Percentiles rank a stretch among this genome's conserved stretches.
These are phyloP conservation scores for Rhodotorula taiwanensis DNA, from an alignment of 768 basidiomycete species.

Conservation along the genomic window DNA sequence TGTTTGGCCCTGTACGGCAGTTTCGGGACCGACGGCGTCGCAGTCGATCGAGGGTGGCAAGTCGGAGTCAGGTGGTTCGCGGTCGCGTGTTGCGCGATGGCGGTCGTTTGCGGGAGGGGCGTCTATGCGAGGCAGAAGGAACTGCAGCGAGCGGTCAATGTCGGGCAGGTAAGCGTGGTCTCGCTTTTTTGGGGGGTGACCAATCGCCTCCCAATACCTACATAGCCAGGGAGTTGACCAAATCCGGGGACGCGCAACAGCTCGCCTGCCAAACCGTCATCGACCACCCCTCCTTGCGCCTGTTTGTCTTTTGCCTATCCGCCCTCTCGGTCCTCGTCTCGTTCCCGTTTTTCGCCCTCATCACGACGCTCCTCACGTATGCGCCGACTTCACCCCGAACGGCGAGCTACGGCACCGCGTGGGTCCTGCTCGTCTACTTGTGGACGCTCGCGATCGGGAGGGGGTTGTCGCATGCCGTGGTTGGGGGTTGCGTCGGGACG, in stretches of 20 bases:
- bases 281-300: slow-evolving; percentile 65
- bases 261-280: slow-evolving; percentile 66
- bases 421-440: slow-evolving; percentile 55
- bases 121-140: slow-evolving; percentile 54
- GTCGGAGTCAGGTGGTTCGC: slow-evolving; percentile 70
- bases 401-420: slow-evolving; percentile 57
- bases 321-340: slow-evolving; percentile 60
- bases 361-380: slow-evolving; percentile 69
- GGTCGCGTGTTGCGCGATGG: slow-evolving; percentile 62
- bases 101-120: slow-evolving; percentile 60
- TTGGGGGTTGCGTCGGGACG: slow-evolving; percentile 75
- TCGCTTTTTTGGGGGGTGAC: no score
- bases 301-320: slow-evolving; percentile 66
- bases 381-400: slow-evolving; percentile 47
- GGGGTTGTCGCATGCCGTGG: slow-evolving; percentile 66
- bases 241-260: slow-evolving; percentile 13
- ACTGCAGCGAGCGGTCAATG: slow-evolving; percentile 50
- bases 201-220: neutral
- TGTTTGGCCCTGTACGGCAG: slow-evolving; percentile 18
- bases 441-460: slow-evolving; percentile 74
- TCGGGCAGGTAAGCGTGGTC: slow-evolving; percentile 44
- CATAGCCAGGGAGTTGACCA: no score
- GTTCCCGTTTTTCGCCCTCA: slow-evolving; percentile 71
- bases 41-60: slow-evolving; percentile 16
- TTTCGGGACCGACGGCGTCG: slow-evolving; percentile 8